phyloP scores from a whole-genome alignment of 1,284 basidiomycete species.

The Fomitopsis schrenkii region DNA sequence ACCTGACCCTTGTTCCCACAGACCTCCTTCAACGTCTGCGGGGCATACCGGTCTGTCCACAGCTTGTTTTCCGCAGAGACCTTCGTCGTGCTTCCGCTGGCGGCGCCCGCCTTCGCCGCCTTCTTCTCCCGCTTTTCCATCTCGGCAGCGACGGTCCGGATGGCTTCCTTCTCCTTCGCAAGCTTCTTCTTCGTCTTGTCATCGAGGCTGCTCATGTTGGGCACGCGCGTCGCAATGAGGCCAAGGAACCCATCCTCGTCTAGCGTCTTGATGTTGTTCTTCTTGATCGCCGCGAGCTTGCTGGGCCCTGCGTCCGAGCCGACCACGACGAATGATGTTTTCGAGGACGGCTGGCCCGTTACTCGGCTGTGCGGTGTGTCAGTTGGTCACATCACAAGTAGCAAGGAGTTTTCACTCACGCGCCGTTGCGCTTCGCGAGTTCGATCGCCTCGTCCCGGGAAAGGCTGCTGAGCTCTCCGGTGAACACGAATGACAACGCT shows the following conservation, averaged over 20 bases:
- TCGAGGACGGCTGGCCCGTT: conserved; percentile 83
- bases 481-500: conserved; percentile 93
- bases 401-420: conserved; percentile 43
- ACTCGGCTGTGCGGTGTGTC: conserved; percentile 58
- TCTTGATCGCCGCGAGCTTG: conserved; percentile 84
- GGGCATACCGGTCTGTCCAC: conserved; percentile 97
- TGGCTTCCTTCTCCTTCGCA: conserved; percentile 76
- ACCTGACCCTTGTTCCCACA: conserved; percentile 93
- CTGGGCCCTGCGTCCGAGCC: conserved; percentile 86
- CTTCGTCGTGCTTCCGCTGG: conserved; percentile 26
- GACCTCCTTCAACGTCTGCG: conserved; percentile 82
- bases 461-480: conserved; percentile 86
- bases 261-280: conserved; percentile 72
- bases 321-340: conserved; percentile 87
- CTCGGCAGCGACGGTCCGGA: conserved; percentile 70
- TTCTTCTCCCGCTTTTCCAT: conserved; percentile 69
- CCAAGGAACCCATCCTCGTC: conserved; percentile 87
- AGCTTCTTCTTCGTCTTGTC: conserved; percentile 81
- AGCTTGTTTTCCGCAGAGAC: conserved; percentile 58
- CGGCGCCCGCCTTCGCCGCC: conserved; percentile 30
- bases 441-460: conserved; percentile 87
- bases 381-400: neutral
- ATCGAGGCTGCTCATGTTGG: conserved; percentile 49
- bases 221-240: conserved; percentile 66
- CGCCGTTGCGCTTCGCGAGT: conserved; percentile 90